Evolutionary conservation across 805 yeast genomes (phyloP).

Genomic region (Sugiyamaella qingdaonensis): DNA sequence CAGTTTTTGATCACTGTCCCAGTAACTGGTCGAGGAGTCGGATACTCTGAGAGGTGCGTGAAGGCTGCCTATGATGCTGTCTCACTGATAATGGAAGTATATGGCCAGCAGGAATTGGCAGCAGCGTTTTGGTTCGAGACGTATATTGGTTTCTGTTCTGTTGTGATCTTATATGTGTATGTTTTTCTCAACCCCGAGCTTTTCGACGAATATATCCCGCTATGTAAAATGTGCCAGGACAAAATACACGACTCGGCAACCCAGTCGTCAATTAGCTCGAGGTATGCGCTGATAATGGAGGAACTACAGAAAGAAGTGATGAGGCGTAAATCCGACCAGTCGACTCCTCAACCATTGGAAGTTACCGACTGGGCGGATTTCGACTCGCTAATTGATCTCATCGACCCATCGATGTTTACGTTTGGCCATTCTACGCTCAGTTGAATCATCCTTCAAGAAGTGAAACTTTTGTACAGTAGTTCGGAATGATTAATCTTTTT

Average conservation of each 20-base stretch:
- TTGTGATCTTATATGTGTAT: constrained; percentile 2
- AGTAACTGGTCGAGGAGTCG: not conserved
- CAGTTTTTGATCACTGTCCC: not conserved
- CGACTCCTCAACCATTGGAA: not conserved
- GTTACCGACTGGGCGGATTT: not conserved
- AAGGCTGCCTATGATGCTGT: constrained; percentile 1
- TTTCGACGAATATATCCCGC: not conserved
- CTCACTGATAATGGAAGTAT: not conserved
- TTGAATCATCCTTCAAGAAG: not conserved
- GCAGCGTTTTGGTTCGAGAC: constrained; percentile 7
- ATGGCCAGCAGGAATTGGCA: constrained; percentile 1
- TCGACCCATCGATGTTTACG: not conserved
- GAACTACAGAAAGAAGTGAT: not conserved
- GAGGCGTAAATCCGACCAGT: not conserved
- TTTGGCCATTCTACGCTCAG: not conserved
- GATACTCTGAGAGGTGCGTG: not conserved
- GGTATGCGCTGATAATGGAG: not conserved
- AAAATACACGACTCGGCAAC: not conserved
- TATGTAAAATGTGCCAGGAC: not conserved
- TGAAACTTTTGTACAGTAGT: not conserved
- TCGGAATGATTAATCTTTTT: no score
- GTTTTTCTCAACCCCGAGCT: constrained; percentile 1
- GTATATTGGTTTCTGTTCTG: constrained; percentile 4
- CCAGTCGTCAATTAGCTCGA: not conserved
- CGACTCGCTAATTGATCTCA: not conserved